These are phyloP conservation scores for Amyloporia xantha DNA, from an alignment of 768 basidiomycete genomes.

Conservation along the genomic window DNA sequence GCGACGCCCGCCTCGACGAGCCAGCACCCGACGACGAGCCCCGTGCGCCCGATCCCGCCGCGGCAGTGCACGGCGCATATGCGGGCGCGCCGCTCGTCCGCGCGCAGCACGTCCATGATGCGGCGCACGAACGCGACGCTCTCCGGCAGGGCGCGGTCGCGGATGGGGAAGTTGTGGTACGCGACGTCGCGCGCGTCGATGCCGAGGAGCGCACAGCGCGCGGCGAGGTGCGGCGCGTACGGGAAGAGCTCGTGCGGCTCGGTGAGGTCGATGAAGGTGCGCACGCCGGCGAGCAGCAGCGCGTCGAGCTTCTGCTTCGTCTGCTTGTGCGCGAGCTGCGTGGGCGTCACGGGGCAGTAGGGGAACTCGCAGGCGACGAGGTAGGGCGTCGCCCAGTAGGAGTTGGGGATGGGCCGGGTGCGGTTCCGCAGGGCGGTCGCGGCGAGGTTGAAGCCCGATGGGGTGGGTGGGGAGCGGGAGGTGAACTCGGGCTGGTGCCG, in stretches of 20 bases:
- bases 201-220: slow-evolving; percentile 46
- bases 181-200: slow-evolving; percentile 52
- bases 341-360: slow-evolving; percentile 34
- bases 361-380: slow-evolving; percentile 81
- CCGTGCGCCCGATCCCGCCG: slow-evolving; percentile 68
- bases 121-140: slow-evolving; percentile 50
- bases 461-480: slow-evolving; percentile 5
- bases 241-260: slow-evolving; percentile 70
- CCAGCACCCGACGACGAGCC: slow-evolving; percentile 67
- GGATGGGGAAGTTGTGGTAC: slow-evolving; percentile 77
- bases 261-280: slow-evolving; percentile 82
- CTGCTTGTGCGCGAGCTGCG: slow-evolving; percentile 21
- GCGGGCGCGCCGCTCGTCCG: slow-evolving; percentile 53
- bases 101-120: slow-evolving; percentile 52
- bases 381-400: slow-evolving; percentile 72
- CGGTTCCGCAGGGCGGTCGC: slow-evolving; percentile 13
- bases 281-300: slow-evolving; percentile 62
- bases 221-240: slow-evolving; percentile 49
- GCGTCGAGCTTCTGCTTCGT: slow-evolving; percentile 68
- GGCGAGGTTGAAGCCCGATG: not conserved
- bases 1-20: slow-evolving; percentile 62
- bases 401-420: slow-evolving; percentile 70
- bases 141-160: slow-evolving; percentile 61
- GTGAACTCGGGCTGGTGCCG: slow-evolving; percentile 1
- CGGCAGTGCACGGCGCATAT: slow-evolving; percentile 73